Percentiles rank a stretch among this genome's conserved stretches.
These are phyloP conservation scores for Pythium diclinum DNA, from an alignment of 352 stramenopile species.

Conservation along the genomic window DNA sequence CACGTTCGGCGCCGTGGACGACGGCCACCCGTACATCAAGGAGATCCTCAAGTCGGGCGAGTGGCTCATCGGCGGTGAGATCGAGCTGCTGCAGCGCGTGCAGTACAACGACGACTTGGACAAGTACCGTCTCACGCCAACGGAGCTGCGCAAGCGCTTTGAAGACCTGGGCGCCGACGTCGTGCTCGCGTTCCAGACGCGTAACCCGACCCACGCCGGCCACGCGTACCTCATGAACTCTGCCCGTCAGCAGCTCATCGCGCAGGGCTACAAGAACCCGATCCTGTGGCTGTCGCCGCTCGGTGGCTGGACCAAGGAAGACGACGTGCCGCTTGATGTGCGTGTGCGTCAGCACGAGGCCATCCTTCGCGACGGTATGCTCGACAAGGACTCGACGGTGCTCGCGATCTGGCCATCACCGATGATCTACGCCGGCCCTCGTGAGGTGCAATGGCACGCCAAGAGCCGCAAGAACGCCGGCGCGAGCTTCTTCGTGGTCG, in stretches of 20 bases:
- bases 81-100: constrained; percentile 94
- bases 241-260: constrained; percentile 92
- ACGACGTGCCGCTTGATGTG: constrained; percentile 98
- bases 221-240: constrained; percentile 98
- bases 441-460: constrained; percentile 98
- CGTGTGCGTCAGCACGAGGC: constrained; percentile 96
- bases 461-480: constrained; percentile 96
- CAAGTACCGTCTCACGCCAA: constrained; percentile 93
- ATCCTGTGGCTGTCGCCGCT: constrained; percentile 97
- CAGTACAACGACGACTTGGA: constrained; percentile 97
- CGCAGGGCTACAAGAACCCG: constrained; percentile 93
- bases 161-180: constrained; percentile 94
- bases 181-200: constrained; percentile 97
- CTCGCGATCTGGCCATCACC: constrained; percentile 98
- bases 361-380: constrained; percentile 90
- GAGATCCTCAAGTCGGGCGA: constrained; percentile 95
- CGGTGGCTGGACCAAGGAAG: constrained; percentile 97
- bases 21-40: constrained; percentile 95
- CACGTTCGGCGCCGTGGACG: constrained; percentile 96
- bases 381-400: constrained; percentile 96
- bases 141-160: constrained; percentile 93
- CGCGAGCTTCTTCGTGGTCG: constrained; percentile 97
- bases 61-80: constrained; percentile 94
- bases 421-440: constrained; percentile 98
- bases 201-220: constrained; percentile 96